Evolutionary conservation across 352 stramenopile genomes (phyloP).

Genomic region (Phytophthora tubulina): DNA sequence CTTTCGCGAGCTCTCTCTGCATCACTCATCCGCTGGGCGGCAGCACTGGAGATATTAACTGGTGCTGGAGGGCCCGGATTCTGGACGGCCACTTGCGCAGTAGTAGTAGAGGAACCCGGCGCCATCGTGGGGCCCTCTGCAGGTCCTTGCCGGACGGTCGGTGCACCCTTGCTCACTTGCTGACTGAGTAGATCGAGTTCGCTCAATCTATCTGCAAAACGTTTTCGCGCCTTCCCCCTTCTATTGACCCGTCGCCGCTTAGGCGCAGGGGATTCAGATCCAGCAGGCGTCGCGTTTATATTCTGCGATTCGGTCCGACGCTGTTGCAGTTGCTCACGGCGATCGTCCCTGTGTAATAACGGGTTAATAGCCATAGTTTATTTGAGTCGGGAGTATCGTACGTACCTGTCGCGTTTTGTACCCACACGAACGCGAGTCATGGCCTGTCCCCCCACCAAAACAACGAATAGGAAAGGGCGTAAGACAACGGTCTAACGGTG

Average conservation of each 20-base stretch:
- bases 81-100: too few relatives aligned
- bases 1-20: neutral
- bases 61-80: neutral
- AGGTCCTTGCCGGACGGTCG: too few relatives aligned
- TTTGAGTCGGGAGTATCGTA: neutral
- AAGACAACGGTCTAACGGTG: neutral
- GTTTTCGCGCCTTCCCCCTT: neutral
- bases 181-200: neutral
- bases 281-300: neutral
- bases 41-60: neutral
- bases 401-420: neutral
- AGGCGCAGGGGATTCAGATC: neutral
- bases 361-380: neutral
- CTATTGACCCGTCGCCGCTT: neutral
- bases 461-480: neutral
- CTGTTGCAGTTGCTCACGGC: neutral
- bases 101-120: too few relatives aligned
- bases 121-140: too few relatives aligned
- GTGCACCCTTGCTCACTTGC: neutral
- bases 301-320: neutral
- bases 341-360: neutral
- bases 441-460: neutral
- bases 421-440: neutral
- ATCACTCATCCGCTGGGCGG: neutral
- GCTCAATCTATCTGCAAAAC: neutral